Conservation (phyloP, 495 filamentous ascomycete genomes). For the Xylaria bambusicola region DNA sequence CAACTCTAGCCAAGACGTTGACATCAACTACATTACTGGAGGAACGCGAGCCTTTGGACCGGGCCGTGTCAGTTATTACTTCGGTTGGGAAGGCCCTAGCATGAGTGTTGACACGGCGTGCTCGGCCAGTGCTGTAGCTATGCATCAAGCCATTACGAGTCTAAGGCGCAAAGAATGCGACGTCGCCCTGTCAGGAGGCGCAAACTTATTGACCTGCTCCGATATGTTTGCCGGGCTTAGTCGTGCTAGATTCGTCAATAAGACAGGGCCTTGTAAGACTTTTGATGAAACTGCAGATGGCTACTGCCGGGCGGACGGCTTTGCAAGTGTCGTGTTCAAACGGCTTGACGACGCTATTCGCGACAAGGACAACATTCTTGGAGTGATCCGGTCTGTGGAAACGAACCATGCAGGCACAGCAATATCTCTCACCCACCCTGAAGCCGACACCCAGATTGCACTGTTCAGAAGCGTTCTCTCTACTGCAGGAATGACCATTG, state of each 20-base stretch:
- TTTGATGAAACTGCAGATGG: slow-evolving; percentile 44
- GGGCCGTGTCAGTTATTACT: slow-evolving; percentile 43
- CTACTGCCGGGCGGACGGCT: slow-evolving; percentile 61
- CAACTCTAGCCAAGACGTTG: slow-evolving; percentile 72
- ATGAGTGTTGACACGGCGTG: slow-evolving; percentile 49
- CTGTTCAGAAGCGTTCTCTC: slow-evolving; percentile 61
- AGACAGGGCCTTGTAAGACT: slow-evolving; percentile 23
- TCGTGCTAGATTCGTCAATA: slow-evolving; percentile 35
- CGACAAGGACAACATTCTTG: slow-evolving; percentile 50
- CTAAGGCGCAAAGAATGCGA: slow-evolving; percentile 71
- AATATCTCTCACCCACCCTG: slow-evolving; percentile 64
- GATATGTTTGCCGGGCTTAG: slow-evolving; percentile 65
- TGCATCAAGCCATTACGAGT: slow-evolving; percentile 57
- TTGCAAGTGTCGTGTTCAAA: slow-evolving; percentile 48
- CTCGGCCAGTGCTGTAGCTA: slow-evolving; percentile 36
- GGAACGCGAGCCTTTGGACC: slow-evolving; percentile 72
- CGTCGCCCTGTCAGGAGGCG: slow-evolving; percentile 60
- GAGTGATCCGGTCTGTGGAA: slow-evolving; percentile 34
- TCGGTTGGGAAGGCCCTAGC: slow-evolving; percentile 38
- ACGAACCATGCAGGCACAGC: slow-evolving; percentile 50
- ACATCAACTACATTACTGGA: slow-evolving; percentile 80
- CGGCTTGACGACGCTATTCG: slow-evolving; percentile 47
- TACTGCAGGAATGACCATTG: slow-evolving; percentile 58
- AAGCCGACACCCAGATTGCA: slow-evolving; percentile 59
- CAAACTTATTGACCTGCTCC: slow-evolving; percentile 64